Conservation (phyloP, 116 monocot species). For the Trichopus zeylanicus region DNA sequence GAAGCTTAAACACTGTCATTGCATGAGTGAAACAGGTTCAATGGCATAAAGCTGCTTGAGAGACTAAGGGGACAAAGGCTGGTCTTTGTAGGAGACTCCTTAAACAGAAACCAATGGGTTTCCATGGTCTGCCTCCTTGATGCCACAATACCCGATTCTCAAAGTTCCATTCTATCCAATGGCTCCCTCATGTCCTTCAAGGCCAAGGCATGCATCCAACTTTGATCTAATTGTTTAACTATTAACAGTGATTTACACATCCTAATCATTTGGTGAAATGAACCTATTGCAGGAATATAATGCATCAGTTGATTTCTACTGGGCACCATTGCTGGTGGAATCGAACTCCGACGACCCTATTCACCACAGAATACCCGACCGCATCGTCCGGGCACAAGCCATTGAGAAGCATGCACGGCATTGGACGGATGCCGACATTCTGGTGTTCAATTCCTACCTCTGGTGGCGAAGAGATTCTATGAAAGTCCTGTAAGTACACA, state of each 20-base stretch:
- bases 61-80: conserved; percentile 62
- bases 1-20: no score
- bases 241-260: no score
- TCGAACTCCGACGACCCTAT: conserved; percentile 90
- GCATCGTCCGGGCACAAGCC: conserved; percentile 56
- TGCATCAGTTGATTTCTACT: conserved; percentile 83
- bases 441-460: conserved; percentile 81
- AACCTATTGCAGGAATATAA: conserved; percentile 70
- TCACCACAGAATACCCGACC: conserved; percentile 57
- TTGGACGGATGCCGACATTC: conserved; percentile 65
- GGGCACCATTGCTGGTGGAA: conserved; percentile 83
- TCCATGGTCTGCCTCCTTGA: conserved; percentile 90
- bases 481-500: conserved; percentile 71
- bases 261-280: no score
- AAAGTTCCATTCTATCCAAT: conserved; percentile 42
- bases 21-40: conserved; percentile 50
- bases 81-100: conserved; percentile 85
- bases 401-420: conserved; percentile 70
- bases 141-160: conserved; percentile 20
- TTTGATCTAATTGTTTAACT: no score
- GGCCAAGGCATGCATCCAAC: conserved; percentile 39
- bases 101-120: conserved; percentile 87
- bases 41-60: conserved; percentile 60
- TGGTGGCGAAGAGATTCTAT: conserved; percentile 73
- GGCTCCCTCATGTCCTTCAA: conserved; percentile 74